phyloP scores from a whole-genome alignment of 306 rosid species.

The Citrullus colocynthis region DNA sequence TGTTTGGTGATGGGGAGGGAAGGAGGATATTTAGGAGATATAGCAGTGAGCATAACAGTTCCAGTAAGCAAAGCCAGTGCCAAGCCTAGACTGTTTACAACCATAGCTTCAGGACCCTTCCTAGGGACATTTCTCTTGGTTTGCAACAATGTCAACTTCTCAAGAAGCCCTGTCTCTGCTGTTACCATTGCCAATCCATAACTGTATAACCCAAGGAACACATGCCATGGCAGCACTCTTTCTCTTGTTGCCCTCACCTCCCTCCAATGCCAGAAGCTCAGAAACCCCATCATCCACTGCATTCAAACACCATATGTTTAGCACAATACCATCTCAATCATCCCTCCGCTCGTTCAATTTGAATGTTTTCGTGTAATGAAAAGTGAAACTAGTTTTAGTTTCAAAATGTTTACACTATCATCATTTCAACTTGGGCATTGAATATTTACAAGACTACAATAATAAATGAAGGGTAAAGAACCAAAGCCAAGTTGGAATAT shows the following conservation, averaged over 20 bases:
- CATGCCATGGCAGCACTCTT: slow-evolving; percentile 77
- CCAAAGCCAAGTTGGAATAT: background rate
- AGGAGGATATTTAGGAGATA: slow-evolving; percentile 44
- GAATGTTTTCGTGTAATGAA: background rate
- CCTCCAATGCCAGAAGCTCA: slow-evolving; percentile 86
- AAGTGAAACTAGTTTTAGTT: background rate
- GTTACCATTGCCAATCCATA: slow-evolving; percentile 74
- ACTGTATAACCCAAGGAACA: slow-evolving; percentile 66
- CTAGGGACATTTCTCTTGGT: slow-evolving; percentile 39
- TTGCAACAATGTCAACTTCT: slow-evolving; percentile 73
- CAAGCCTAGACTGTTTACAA: slow-evolving; percentile 61
- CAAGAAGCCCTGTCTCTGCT: slow-evolving; percentile 80
- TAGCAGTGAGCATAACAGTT: slow-evolving; percentile 53
- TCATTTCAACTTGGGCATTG: background rate
- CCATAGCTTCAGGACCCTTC: slow-evolving; percentile 41
- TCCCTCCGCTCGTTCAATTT: background rate
- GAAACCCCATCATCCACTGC: slow-evolving; percentile 82
- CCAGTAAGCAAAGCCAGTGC: slow-evolving; percentile 53
- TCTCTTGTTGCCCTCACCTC: slow-evolving; percentile 40
- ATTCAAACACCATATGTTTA: background rate
- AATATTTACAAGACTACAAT: background rate
- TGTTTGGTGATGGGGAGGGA: slow-evolving; percentile 23
- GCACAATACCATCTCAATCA: background rate
- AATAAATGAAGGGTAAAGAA: background rate
- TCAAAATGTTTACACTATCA: background rate